These are phyloP conservation scores for Aspergillus versicolor DNA, from an alignment of 2,329 filamentous ascomycete genomes.

Conservation along the genomic window DNA sequence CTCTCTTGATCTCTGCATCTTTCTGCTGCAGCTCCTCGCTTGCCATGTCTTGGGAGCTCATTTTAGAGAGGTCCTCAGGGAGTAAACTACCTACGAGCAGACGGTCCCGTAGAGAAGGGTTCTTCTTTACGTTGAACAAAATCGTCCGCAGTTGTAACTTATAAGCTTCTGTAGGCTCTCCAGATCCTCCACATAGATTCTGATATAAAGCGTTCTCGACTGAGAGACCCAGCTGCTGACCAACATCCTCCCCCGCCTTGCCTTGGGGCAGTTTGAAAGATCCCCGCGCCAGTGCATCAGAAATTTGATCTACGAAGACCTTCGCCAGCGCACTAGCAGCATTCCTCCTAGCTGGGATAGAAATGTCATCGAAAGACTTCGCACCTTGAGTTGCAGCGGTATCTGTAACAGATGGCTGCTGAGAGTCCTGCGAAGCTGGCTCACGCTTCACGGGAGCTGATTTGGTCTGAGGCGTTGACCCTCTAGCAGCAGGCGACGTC, in stretches of 20 bases:
- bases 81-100: slow-evolving; percentile 72
- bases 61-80: slow-evolving; percentile 75
- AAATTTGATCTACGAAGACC: slow-evolving; percentile 65
- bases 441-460: slow-evolving; percentile 34
- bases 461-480: slow-evolving; percentile 24
- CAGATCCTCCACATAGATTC: slow-evolving; percentile 50
- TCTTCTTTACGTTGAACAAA: slow-evolving; percentile 84
- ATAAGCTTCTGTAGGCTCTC: slow-evolving; percentile 57
- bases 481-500: slow-evolving; percentile 30
- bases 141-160: slow-evolving; percentile 70
- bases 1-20: slow-evolving; percentile 56
- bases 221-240: slow-evolving; percentile 70
- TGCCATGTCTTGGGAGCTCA: slow-evolving; percentile 88
- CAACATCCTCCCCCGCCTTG: slow-evolving; percentile 62
- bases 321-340: slow-evolving; percentile 71
- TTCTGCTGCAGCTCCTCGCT: slow-evolving; percentile 78
- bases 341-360: slow-evolving; percentile 65
- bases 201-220: slow-evolving; percentile 71
- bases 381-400: slow-evolving; percentile 32
- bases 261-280: slow-evolving; percentile 63
- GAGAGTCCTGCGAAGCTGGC: slow-evolving; percentile 25
- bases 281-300: slow-evolving; percentile 65
- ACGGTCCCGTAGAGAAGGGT: slow-evolving; percentile 72
- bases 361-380: slow-evolving; percentile 48
- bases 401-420: slow-evolving; percentile 31